A percentile compares a stretch with the other conserved stretches of the same genome.
Conservation (phyloP, 768 basidiomycete species). For the Auricularia sp. region DNA sequence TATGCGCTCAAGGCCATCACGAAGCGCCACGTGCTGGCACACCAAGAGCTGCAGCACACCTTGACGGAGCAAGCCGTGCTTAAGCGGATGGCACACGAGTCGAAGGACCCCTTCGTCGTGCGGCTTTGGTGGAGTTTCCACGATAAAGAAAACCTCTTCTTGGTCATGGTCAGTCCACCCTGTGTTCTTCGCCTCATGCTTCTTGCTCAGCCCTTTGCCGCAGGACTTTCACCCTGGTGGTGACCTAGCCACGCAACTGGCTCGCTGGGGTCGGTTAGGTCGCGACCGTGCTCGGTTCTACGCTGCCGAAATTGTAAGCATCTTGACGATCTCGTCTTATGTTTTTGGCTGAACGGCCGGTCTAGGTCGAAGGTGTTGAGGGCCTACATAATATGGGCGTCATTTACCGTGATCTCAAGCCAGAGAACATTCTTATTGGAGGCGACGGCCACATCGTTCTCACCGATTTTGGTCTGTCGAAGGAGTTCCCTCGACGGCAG, state of each 20-base stretch:
- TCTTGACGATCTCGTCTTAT: not conserved
- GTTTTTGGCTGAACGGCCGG: not conserved
- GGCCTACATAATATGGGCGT: slow-evolving; percentile 89
- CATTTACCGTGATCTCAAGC: slow-evolving; percentile 95
- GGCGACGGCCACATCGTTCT: slow-evolving; percentile 92
- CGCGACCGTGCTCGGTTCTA: slow-evolving; percentile 94
- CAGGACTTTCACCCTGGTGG: slow-evolving; percentile 94
- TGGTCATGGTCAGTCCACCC: slow-evolving; percentile 68
- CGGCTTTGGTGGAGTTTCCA: slow-evolving; percentile 97
- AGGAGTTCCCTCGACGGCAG: slow-evolving; percentile 66
- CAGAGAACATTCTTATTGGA: slow-evolving; percentile 92
- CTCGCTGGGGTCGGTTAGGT: slow-evolving; percentile 88
- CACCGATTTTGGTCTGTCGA: slow-evolving; percentile 93
- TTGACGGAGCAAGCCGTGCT: slow-evolving; percentile 93
- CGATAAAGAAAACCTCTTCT: slow-evolving; percentile 92
- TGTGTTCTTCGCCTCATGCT: not conserved
- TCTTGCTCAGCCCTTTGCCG: not conserved
- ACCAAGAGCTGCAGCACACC: slow-evolving; percentile 94
- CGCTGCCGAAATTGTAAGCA: slow-evolving; percentile 74
- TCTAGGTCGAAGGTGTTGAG: slow-evolving; percentile 73
- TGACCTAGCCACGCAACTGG: slow-evolving; percentile 94
- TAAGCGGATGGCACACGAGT: slow-evolving; percentile 75
- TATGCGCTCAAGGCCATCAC: slow-evolving; percentile 97
- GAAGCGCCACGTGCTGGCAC: slow-evolving; percentile 91
- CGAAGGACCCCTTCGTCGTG: slow-evolving; percentile 88